These are phyloP conservation scores for Pleurotus cornucopiae DNA, from an alignment of 768 basidiomycete genomes.

Conservation along the genomic window DNA sequence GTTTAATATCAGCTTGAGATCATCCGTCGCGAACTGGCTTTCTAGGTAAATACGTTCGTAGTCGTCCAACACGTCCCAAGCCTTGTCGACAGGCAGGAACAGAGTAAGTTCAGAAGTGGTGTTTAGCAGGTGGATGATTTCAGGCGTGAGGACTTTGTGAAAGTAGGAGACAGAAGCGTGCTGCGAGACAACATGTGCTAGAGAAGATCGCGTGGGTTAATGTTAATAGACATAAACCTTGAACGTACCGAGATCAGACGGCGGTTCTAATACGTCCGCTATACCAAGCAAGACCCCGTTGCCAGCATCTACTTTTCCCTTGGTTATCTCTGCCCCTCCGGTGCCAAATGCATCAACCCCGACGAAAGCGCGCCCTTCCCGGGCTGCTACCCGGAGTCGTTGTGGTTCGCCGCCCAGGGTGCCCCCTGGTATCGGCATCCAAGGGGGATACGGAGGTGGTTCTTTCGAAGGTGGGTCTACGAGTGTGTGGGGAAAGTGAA, in stretches of 20 bases:
- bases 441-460: constrained; percentile 76
- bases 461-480: constrained; percentile 59
- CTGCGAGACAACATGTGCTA: constrained; percentile 58
- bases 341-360: constrained; percentile 78
- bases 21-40: constrained; percentile 80
- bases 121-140: constrained; percentile 54
- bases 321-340: constrained; percentile 67
- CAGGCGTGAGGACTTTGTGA: constrained; percentile 61
- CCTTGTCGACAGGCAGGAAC: constrained; percentile 83
- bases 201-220: constrained; percentile 9
- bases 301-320: constrained; percentile 47
- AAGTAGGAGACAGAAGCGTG: constrained; percentile 71
- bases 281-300: constrained; percentile 83
- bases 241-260: constrained; percentile 65
- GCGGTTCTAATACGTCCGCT: constrained; percentile 68
- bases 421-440: constrained; percentile 82
- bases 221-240: background rate
- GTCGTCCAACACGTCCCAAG: constrained; percentile 73
- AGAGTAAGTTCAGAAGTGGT: constrained; percentile 73
- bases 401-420: constrained; percentile 80
- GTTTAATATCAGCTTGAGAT: constrained; percentile 71
- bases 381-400: constrained; percentile 59
- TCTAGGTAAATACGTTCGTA: constrained; percentile 87
- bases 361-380: constrained; percentile 47
- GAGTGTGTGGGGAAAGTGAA: constrained; percentile 64